phyloP scores from a whole-genome alignment of 768 basidiomycete species.

The Suillus variegatus region DNA sequence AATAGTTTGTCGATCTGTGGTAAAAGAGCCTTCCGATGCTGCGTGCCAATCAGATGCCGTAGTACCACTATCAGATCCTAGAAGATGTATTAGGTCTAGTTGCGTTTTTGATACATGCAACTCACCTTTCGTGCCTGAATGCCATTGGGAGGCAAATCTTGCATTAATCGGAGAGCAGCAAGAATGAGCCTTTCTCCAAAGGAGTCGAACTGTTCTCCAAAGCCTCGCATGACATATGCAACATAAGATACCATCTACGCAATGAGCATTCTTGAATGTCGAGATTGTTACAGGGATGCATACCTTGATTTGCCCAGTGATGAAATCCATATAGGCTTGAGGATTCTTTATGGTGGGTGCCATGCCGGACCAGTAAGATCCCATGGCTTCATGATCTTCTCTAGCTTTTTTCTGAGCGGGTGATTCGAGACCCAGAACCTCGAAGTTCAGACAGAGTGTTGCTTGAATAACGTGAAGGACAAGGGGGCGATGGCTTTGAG shows the following conservation, averaged over 20 bases:
- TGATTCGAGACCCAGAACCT: constrained; percentile 75
- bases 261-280: constrained; percentile 13
- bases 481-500: constrained; percentile 73
- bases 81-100: constrained; percentile 1
- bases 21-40: constrained; percentile 76
- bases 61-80: constrained; percentile 93
- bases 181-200: constrained; percentile 83
- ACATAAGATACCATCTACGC: constrained; percentile 86
- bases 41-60: constrained; percentile 81
- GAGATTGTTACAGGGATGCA: not conserved
- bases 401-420: constrained; percentile 80
- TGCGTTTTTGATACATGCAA: not conserved
- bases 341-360: constrained; percentile 74
- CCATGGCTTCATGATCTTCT: constrained; percentile 79
- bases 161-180: constrained; percentile 81
- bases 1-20: constrained; percentile 87
- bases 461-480: constrained; percentile 67
- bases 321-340: constrained; percentile 76
- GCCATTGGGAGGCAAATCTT: constrained; percentile 89
- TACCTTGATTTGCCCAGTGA: constrained; percentile 91
- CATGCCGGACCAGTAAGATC: constrained; percentile 81
- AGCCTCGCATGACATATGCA: constrained; percentile 82
- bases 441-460: constrained; percentile 77
- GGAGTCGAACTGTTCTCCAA: constrained; percentile 60
- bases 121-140: constrained; percentile 78